These are phyloP conservation scores for Blumeriella jaapii DNA, from an alignment of 2,329 filamentous ascomycete genomes.

Conservation along the genomic window DNA sequence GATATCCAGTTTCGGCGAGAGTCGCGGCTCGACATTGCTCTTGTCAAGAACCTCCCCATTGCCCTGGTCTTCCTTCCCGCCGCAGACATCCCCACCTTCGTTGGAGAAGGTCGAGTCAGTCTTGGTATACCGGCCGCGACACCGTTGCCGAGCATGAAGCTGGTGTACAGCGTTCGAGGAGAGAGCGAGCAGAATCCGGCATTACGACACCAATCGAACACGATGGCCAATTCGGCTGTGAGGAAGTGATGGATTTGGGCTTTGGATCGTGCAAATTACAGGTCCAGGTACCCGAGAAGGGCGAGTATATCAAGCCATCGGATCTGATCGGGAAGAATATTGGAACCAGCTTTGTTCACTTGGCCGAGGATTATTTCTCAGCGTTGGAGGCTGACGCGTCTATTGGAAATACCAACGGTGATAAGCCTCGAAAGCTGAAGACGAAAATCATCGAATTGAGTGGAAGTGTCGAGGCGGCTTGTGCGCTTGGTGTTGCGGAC, in stretches of 20 bases:
- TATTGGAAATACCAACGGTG: constrained; percentile 27
- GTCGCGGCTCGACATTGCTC: constrained; percentile 88
- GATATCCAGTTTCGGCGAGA: constrained; percentile 96
- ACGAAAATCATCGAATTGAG: constrained; percentile 92
- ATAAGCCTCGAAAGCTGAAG: constrained; percentile 42
- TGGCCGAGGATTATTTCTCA: constrained; percentile 76
- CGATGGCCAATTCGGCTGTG: constrained; percentile 40
- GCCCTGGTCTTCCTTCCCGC: constrained; percentile 95
- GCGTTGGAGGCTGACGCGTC: constrained; percentile 51
- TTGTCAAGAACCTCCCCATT: constrained; percentile 93
- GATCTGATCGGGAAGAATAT: constrained; percentile 87
- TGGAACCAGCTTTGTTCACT: constrained; percentile 85
- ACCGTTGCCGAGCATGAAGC: constrained; percentile 87
- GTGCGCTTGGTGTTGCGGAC: constrained; percentile 87
- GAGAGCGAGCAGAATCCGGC: constrained; percentile 37
- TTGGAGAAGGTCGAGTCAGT: constrained; percentile 87
- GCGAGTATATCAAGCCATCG: constrained; percentile 53
- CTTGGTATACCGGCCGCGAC: constrained; percentile 92
- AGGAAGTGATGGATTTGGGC: constrained; percentile 79
- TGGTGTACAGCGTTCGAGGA: constrained; percentile 38
- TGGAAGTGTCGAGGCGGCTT: constrained; percentile 94
- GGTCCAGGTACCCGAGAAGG: constrained; percentile 91
- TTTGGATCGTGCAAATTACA: constrained; percentile 90
- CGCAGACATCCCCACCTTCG: constrained; percentile 93
- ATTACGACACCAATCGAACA: constrained; percentile 32